A percentile compares a stretch with the other conserved stretches of the same genome.
Conservation (phyloP, 768 basidiomycete genomes). For the Boletus sp. region DNA sequence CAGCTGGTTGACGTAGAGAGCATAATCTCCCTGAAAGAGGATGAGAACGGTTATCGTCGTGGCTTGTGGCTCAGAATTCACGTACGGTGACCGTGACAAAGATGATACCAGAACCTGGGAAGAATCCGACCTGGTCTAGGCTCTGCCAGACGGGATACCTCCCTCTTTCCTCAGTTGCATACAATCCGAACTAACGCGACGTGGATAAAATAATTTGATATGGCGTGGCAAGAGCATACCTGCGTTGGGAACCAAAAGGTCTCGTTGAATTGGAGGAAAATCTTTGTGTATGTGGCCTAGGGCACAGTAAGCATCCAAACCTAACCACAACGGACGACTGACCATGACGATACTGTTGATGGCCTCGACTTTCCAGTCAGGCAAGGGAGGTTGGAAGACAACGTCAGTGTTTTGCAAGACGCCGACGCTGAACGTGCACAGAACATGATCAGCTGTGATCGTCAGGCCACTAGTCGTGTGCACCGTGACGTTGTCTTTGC, state of each 20-base stretch:
- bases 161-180: conserved; percentile 57
- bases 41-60: background rate
- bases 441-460: conserved; percentile 53
- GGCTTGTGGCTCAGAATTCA: background rate
- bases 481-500: conserved; percentile 45
- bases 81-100: conserved; percentile 30
- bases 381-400: conserved; percentile 51
- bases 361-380: conserved; percentile 63
- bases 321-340: background rate
- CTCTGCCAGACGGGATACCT: conserved; percentile 69
- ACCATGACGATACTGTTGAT: conserved; percentile 64
- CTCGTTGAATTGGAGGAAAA: conserved; percentile 60
- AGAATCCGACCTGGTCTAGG: conserved; percentile 54
- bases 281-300: conserved; percentile 62
- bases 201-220: background rate
- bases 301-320: background rate
- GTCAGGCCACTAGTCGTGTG: conserved; percentile 41
- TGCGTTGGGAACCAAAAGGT: conserved; percentile 60
- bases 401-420: conserved; percentile 68
- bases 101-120: conserved; percentile 56
- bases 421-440: conserved; percentile 69
- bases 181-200: conserved; percentile 40
- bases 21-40: conserved; percentile 52
- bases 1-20: conserved; percentile 56
- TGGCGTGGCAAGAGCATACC: conserved; percentile 15